Conservation (phyloP, 2,329 filamentous ascomycete genomes). For the Ophiosphaerella herpotricha region DNA sequence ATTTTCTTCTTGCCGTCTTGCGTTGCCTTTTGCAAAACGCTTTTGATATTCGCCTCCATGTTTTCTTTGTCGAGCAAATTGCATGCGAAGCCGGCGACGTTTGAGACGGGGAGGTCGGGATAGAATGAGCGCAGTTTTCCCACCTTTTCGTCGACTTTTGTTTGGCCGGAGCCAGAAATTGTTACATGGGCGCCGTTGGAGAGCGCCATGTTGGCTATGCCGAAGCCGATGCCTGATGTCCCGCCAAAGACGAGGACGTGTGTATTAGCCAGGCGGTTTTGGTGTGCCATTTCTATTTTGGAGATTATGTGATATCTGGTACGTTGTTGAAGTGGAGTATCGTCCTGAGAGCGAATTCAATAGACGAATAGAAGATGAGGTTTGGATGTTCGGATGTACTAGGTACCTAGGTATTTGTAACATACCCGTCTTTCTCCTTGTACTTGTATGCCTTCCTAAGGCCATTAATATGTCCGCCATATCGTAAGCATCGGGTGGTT, state of each 20-base stretch:
- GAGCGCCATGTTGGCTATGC: constrained; percentile 62
- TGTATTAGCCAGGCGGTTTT: constrained; percentile 54
- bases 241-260: constrained; percentile 67
- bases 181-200: constrained; percentile 61
- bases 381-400: too few relatives aligned
- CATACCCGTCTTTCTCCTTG: too few relatives aligned
- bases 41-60: constrained; percentile 33
- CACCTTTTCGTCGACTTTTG: constrained; percentile 57
- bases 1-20: constrained; percentile 32
- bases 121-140: constrained; percentile 51
- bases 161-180: constrained; percentile 62
- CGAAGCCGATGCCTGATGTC: constrained; percentile 67
- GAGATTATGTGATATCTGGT: background rate
- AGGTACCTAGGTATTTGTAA: too few relatives aligned
- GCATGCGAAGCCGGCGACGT: constrained; percentile 30
- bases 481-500: too few relatives aligned
- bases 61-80: constrained; percentile 34
- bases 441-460: too few relatives aligned
- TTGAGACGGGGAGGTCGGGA: constrained; percentile 17
- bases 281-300: constrained; percentile 33
- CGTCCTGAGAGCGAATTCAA: background rate
- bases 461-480: too few relatives aligned
- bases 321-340: background rate
- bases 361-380: background rate
- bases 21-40: constrained; percentile 34